phyloP scores from a whole-genome alignment of 108 stramenopile genomes.

The Pelagomonas calceolata region DNA sequence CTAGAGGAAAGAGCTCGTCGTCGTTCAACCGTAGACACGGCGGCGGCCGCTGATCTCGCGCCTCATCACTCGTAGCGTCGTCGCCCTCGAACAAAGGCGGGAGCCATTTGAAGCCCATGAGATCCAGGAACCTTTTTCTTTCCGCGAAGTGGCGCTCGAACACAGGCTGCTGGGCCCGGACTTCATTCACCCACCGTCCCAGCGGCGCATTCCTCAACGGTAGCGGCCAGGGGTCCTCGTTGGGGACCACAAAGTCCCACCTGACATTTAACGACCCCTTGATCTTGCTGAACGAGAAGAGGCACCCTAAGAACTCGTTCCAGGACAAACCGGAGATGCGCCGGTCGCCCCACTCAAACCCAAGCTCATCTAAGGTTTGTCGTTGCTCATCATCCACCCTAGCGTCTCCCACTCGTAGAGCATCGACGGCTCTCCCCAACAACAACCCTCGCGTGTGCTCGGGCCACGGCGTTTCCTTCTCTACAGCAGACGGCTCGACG shows the following conservation, averaged over 20 bases:
- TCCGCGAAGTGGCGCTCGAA: conserved; percentile 72
- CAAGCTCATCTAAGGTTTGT: conserved; percentile 61
- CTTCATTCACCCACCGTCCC: conserved; percentile 57
- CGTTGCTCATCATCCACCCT: conserved; percentile 65
- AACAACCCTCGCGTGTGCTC: neutral
- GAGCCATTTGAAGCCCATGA: conserved; percentile 69
- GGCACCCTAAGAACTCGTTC: conserved; percentile 47
- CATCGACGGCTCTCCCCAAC: neutral
- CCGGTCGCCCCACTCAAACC: conserved; percentile 78
- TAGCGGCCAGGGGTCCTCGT: conserved; percentile 78
- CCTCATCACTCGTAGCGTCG: neutral
- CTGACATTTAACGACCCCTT: conserved; percentile 71
- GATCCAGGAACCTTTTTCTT: conserved; percentile 60
- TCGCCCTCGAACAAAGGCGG: neutral
- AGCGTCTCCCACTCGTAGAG: conserved; percentile 44
- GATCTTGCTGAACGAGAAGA: conserved; percentile 66
- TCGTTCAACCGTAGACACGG: neutral
- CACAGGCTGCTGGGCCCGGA: conserved; percentile 66
- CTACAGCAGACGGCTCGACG: no score
- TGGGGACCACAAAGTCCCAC: conserved; percentile 69
- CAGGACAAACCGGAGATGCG: conserved; percentile 44
- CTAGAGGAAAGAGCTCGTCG: neutral
- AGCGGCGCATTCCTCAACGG: conserved; percentile 67
- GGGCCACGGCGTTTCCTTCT: no score
- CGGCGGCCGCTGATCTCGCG: neutral